Base-by-base conservation (phyloP, 768 basidiomycete genomes). In the Pholiota conissans region DNA sequence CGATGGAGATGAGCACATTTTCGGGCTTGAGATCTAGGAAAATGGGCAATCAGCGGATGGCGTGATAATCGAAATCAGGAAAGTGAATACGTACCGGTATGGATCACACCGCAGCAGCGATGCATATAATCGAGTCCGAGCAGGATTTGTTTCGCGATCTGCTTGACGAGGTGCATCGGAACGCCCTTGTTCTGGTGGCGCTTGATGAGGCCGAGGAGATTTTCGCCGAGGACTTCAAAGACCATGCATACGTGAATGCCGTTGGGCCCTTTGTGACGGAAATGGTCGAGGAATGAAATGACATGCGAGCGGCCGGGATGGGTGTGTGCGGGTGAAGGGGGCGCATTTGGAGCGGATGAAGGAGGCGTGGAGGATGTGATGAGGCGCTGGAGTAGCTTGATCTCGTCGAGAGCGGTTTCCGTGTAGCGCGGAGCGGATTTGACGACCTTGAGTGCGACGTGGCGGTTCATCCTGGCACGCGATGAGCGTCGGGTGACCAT, bases 161-260 rank as follows among this genome's bases (percentile, higher is more conserved):
- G 97, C 67, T 89, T 90, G 62, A 96, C 93, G 63, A 98, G 76
- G 49, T 79, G 87, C 80, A 93, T 91, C 13, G 96, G 95, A 1
- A 98, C 95, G 62, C 96, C 96, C 66, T 96, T 95, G 76, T 94
- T 95, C 79, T 98, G 95, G 76, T 98, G 94, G 10, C 96, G 85
- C 74, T 97, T 98, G 82, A 98, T 97, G 65, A 99, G 84, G 4
- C 90, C 95, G 2, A 98, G 84, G 2, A 99, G 79, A 70, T 96
- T 98, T 75, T 99, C 96, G 59, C 96, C 97, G 8, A 99, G 84
- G 24, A 98, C 97, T 73, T 99, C 97, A 67, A 98, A 98, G 13
- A 97, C 95, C 97, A 99, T 98, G 81, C 97, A 98, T 64, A 99
- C 91, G 74, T 99, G 97, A 14, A 84, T 89, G 34, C 97, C 97